Conservation (phyloP, 176 grass and related monocot genomes). For the Puccinellia tenuiflora region DNA sequence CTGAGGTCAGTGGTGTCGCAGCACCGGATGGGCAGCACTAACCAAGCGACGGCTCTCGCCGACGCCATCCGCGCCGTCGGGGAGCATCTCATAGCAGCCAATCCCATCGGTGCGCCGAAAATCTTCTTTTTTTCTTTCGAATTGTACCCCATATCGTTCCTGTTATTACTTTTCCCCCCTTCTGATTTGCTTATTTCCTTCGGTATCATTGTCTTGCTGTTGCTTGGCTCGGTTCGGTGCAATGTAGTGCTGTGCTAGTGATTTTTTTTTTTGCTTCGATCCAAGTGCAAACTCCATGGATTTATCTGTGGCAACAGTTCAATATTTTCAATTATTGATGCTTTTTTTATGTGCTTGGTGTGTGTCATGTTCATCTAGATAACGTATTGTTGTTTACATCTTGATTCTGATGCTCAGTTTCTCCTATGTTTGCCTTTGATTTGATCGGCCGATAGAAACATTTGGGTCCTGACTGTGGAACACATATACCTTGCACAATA, state of each 20-base stretch:
- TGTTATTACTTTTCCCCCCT: not conserved
- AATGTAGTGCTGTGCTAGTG: not conserved
- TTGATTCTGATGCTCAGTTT: not conserved
- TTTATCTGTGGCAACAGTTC: not conserved
- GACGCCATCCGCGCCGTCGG: slow-evolving; percentile 68
- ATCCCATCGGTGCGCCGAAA: slow-evolving; percentile 51
- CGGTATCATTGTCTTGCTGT: not conserved
- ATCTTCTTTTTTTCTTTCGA: not conserved
- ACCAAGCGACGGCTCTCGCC: slow-evolving; percentile 61
- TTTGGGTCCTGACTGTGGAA: not conserved
- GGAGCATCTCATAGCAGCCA: slow-evolving; percentile 84
- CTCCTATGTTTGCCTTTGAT: not conserved
- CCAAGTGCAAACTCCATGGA: not conserved
- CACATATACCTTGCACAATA: not conserved
- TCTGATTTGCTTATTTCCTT: not conserved
- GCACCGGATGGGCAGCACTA: slow-evolving; percentile 63
- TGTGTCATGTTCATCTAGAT: not conserved
- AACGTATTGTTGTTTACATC: not conserved
- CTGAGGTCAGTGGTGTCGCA: slow-evolving; percentile 85
- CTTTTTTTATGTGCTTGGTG: not conserved
- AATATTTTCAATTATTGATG: not conserved
- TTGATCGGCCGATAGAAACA: not conserved
- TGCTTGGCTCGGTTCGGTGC: not conserved
- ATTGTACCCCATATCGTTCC: not conserved
- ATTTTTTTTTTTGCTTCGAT: not conserved